These are phyloP conservation scores for Cytospora piceae DNA, from an alignment of 2,329 filamentous ascomycete genomes.

Conservation along the genomic window DNA sequence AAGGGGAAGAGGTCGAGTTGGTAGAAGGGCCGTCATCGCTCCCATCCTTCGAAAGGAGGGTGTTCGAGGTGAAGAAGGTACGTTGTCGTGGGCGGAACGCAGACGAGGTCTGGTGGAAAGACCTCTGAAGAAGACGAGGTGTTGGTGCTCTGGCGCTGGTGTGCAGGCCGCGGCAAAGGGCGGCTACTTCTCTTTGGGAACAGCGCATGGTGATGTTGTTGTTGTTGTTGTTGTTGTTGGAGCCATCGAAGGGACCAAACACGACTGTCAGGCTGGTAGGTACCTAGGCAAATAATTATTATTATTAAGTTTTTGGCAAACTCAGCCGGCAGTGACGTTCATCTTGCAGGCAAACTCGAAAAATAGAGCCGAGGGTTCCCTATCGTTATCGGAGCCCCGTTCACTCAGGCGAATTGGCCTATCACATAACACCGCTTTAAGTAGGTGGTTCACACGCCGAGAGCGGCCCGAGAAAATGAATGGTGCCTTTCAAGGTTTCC, in stretches of 20 bases:
- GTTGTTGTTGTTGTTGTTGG: background rate
- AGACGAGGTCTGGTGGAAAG: slow-evolving; percentile 52
- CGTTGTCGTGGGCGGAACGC: slow-evolving; percentile 56
- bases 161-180: slow-evolving; percentile 34
- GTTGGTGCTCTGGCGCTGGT: slow-evolving; percentile 30
- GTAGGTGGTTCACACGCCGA: background rate
- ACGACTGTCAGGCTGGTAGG: background rate
- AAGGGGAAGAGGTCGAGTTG: background rate
- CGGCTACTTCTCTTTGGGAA: slow-evolving; percentile 26
- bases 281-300: background rate
- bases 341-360: background rate
- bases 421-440: background rate
- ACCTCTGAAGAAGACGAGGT: slow-evolving; percentile 40
- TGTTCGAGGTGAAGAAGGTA: slow-evolving; percentile 69
- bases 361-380: background rate
- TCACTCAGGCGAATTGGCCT: background rate
- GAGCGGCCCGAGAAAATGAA: background rate
- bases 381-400: slow-evolving; percentile 16
- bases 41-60: slow-evolving; percentile 51
- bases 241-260: slow-evolving; percentile 22
- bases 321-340: background rate
- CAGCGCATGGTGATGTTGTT: slow-evolving; percentile 24
- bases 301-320: background rate
- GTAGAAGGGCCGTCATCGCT: slow-evolving; percentile 18
- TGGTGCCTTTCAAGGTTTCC: too few relatives aligned